Percentiles rank a stretch among this genome's conserved stretches.
Evolutionary conservation across 2,329 filamentous ascomycete genomes (phyloP).

Genomic region (Botryotinia calthae): DNA sequence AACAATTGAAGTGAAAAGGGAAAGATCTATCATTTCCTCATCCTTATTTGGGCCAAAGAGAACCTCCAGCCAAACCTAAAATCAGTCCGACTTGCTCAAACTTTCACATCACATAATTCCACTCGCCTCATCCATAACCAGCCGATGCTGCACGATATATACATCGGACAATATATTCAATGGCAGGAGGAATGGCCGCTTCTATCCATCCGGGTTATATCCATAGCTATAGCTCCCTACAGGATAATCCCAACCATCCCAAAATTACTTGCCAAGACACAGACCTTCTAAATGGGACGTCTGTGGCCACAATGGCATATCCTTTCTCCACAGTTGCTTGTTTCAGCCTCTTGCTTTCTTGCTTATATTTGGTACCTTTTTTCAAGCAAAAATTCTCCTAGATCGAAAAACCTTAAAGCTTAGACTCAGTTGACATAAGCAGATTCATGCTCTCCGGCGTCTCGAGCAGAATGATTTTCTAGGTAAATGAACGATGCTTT

Average conservation of each 20-base stretch:
- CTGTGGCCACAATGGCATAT: not conserved
- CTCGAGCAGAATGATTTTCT: not conserved
- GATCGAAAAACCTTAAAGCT: not conserved
- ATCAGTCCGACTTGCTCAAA: not conserved
- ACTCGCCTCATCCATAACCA: not conserved
- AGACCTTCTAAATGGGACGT: not conserved
- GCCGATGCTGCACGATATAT: not conserved
- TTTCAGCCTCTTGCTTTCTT: not conserved
- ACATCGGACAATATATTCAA: not conserved
- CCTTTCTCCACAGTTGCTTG: not conserved
- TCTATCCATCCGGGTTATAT: not conserved
- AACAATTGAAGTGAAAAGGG: not conserved
- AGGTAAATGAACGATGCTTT: rapidly evolving
- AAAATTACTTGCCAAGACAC: not conserved
- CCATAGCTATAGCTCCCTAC: not conserved
- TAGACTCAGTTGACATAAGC: not conserved
- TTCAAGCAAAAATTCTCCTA: not conserved
- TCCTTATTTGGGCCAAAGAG: not conserved
- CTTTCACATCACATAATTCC: not conserved
- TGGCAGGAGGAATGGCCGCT: not conserved
- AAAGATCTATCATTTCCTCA: not conserved
- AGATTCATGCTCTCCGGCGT: not conserved
- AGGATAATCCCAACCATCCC: not conserved
- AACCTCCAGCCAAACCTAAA: not conserved
- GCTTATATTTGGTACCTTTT: not conserved